Conservation (phyloP, 768 basidiomycete genomes). For the Rhodotorula sphaerocarpa region DNA sequence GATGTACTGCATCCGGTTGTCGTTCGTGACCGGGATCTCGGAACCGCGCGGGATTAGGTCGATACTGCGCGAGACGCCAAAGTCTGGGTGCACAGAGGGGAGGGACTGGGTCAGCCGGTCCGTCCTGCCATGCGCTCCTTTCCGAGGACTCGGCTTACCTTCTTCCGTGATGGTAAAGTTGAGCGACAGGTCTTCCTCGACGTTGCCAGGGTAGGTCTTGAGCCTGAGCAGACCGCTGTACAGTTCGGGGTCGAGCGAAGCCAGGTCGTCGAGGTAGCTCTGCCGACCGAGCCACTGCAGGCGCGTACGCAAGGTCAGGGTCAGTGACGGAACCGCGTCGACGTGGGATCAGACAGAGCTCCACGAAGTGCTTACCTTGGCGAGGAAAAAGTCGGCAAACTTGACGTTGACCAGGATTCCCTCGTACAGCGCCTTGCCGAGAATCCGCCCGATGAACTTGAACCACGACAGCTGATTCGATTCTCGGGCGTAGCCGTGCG, state of each 20-base stretch:
- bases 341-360: neutral
- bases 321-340: neutral
- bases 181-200: slow-evolving; percentile 70
- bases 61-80: slow-evolving; percentile 65
- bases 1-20: slow-evolving; percentile 84
- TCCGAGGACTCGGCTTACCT: slow-evolving; percentile 51
- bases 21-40: slow-evolving; percentile 73
- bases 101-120: neutral
- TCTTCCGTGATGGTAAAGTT: slow-evolving; percentile 83
- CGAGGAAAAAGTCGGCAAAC: slow-evolving; percentile 90
- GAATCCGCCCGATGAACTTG: slow-evolving; percentile 79
- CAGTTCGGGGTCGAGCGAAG: slow-evolving; percentile 80
- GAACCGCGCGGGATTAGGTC: slow-evolving; percentile 75
- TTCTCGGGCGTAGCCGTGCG: slow-evolving; percentile 83
- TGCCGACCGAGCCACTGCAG: slow-evolving; percentile 83
- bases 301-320: neutral
- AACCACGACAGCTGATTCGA: slow-evolving; percentile 79
- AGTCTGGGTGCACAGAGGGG: slow-evolving; percentile 51
- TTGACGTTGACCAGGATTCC: slow-evolving; percentile 90
- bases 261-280: slow-evolving; percentile 84
- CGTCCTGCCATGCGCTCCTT: too few relatives aligned
- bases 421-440: slow-evolving; percentile 94
- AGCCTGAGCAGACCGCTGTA: slow-evolving; percentile 87
- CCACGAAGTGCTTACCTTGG: slow-evolving; percentile 55
- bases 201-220: slow-evolving; percentile 78